Base-by-base conservation (phyloP, 768 basidiomycete species). In the Daedaleopsis nitida region DNA sequence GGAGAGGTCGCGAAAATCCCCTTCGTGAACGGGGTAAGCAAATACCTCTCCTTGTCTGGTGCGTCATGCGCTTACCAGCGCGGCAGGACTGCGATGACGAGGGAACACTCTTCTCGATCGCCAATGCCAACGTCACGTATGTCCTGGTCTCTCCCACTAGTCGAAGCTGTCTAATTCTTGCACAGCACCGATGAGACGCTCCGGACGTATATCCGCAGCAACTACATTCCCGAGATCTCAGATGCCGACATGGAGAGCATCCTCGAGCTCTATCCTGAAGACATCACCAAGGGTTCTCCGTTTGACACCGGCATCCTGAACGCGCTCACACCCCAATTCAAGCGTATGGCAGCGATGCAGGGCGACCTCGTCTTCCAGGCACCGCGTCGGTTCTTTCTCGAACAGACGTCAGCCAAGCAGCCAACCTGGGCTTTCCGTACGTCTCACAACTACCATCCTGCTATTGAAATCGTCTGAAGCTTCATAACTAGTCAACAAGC, bases 51-150 rank as follows among this genome's bases (percentile, higher is more conserved):
- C 16, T n/a, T n/a, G n/a, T n/a, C 7, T 34, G 13, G n/a, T 11
- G n/a, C 5, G 13, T 4, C 16, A 9, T n/a, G 23, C 1, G 34
- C 44, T 13, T 7, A 17, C 8, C 39, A 5, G 19, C 9, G 2
- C 6, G n/a, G 5, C 34, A 64, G 62, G 78, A 83, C 61, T 78
- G 77, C 64, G 84, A 86, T 53, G 86, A 87, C 54, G 86, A 87
- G 66, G 86, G 85, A 6, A 83, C 85, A 1, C 37, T 74, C 9
- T 75, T 76, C 66, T 67, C 73, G 5, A 44, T 75, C 27, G 57
- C 68, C 4, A 66, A 58, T 1, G 38, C 48, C 11, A 75, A 74
- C 54, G 62, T 76, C 44, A 66, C 70, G 75, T 76, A 63, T 0
- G 69, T 56, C 13, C 35, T 38, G 14, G n/a, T 14, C 17, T 35